Evolutionary conservation across 2,329 filamentous ascomycete genomes (phyloP).

Genomic region (Aureobasidium sp.): DNA sequence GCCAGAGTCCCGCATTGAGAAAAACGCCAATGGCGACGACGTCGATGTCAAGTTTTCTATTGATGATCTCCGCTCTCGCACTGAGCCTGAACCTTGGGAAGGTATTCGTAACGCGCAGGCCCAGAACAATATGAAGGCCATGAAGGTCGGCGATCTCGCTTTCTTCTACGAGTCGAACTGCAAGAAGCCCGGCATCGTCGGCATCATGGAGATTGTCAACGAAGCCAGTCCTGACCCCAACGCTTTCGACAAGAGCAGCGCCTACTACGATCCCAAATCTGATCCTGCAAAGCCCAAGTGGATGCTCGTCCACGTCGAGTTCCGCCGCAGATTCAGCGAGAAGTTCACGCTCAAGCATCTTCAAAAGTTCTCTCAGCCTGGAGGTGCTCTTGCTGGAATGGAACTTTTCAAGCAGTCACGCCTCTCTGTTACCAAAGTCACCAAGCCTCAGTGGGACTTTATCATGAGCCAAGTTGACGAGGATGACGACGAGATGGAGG

Average conservation of each 20-base stretch:
- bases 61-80: slow-evolving; percentile 69
- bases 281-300: slow-evolving; percentile 58
- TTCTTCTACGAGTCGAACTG: slow-evolving; percentile 98
- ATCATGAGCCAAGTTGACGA: slow-evolving; percentile 37
- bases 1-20: slow-evolving; percentile 73
- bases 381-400: slow-evolving; percentile 51
- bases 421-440: slow-evolving; percentile 69
- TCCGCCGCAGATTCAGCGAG: slow-evolving; percentile 70
- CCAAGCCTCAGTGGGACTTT: slow-evolving; percentile 55
- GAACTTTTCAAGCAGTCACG: slow-evolving; percentile 76
- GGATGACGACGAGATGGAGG: slow-evolving; percentile 13
- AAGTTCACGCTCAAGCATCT: slow-evolving; percentile 65
- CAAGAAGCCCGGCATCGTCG: slow-evolving; percentile 75
- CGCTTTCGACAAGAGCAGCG: slow-evolving; percentile 61
- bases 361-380: slow-evolving; percentile 48
- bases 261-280: slow-evolving; percentile 78
- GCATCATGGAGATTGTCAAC: slow-evolving; percentile 59
- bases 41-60: slow-evolving; percentile 90
- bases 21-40: slow-evolving; percentile 60
- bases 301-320: slow-evolving; percentile 83
- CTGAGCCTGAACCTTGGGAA: slow-evolving; percentile 81
- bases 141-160: slow-evolving; percentile 84
- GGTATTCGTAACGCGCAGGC: slow-evolving; percentile 48
- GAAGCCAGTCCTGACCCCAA: slow-evolving; percentile 73
- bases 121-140: slow-evolving; percentile 80